Evolutionary conservation across 352 stramenopile species (phyloP).

Genomic region (Phytophthora crassamura): DNA sequence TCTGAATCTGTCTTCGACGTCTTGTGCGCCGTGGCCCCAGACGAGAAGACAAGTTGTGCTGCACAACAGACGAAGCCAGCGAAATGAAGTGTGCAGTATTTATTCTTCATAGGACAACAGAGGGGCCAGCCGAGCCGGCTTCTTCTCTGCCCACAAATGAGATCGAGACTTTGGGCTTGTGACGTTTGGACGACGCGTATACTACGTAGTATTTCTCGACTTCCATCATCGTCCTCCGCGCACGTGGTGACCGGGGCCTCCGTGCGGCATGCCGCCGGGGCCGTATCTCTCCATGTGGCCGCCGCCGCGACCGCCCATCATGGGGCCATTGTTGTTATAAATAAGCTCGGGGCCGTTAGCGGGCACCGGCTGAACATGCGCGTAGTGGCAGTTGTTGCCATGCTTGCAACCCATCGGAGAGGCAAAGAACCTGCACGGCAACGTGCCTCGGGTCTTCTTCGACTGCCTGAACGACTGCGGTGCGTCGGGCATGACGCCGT

Average conservation of each 20-base stretch:
- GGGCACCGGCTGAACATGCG: conserved; percentile 54
- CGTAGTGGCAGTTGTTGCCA: conserved; percentile 69
- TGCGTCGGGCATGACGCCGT: conserved; percentile 46
- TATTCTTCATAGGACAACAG: too few relatives aligned
- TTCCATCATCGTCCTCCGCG: conserved; percentile 57
- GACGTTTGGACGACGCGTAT: conserved; percentile 35
- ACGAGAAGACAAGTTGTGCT: too few relatives aligned
- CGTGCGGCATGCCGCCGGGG: conserved; percentile 50
- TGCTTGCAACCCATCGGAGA: conserved; percentile 76
- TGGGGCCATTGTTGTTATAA: conserved; percentile 57
- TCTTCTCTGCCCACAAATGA: conserved; percentile 34
- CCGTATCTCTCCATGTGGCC: conserved; percentile 54
- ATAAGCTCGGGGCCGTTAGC: conserved; percentile 59
- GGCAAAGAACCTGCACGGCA: conserved; percentile 79
- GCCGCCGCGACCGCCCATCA: conserved; percentile 31
- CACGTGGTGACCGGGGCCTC: conserved; percentile 48
- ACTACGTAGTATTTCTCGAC: too few relatives aligned
- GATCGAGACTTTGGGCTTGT: conserved; percentile 28
- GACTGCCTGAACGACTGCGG: conserved; percentile 42
- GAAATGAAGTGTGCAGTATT: too few relatives aligned
- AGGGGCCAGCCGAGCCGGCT: conserved; percentile 29
- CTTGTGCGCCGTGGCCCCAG: too few relatives aligned
- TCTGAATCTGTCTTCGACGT: too few relatives aligned
- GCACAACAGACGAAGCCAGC: too few relatives aligned
- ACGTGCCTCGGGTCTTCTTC: conserved; percentile 52